Evolutionary conservation across 805 yeast species (phyloP), one percentile per base, ranked within the genome.

Genomic region (Debaryomyces tyrocola): DNA sequence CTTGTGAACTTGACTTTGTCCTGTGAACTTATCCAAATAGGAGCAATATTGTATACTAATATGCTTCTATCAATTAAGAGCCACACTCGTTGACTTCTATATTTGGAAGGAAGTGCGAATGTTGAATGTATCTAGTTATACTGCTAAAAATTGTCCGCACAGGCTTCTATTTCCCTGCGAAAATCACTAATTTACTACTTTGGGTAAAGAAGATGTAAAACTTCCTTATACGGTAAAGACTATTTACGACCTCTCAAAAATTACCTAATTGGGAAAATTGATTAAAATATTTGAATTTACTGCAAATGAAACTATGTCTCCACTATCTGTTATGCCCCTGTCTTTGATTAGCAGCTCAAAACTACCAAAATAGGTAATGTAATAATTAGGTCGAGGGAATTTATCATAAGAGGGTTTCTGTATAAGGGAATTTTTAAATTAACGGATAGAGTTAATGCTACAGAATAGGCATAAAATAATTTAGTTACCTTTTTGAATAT

Each of bases 201-300:
- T 21, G 14, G 28, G 40, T 27, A n/a, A 37, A 20, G 28, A 15
- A 21, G 9, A 15, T 21, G 40, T 14, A 20, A 17, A 21, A 28
- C 27, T 43, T 29, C 47, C 47, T 9, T 12, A 33, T 34, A 29
- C 7, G 43, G 47, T 29, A 44, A 41, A 33, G 33, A 18, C 12
- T 15, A n/a, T 27, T 21, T 15, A 15, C 29, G 31, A 12, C 17
- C 14, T 15, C 2, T 8, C 18, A 31, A 15, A 49, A 46, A 46
- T 39, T 50, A 44, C 53, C 49, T 43, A 31, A 42, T 47, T 42
- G 14, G 47, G 53, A 33, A 47, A 45, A 20, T 14, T 42, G 41
- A 50, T 47, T 39, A 36, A 27, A 33, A 6, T 33, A 35, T 34
- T 11, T 15, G 6, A 14, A n/a, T n/a, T 35, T 41, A 34, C 35